Evolutionary conservation across 73 alveolate genomes (phyloP), one percentile per base, ranked within the genome.

Genomic region (Symbiodinium natans): DNA sequence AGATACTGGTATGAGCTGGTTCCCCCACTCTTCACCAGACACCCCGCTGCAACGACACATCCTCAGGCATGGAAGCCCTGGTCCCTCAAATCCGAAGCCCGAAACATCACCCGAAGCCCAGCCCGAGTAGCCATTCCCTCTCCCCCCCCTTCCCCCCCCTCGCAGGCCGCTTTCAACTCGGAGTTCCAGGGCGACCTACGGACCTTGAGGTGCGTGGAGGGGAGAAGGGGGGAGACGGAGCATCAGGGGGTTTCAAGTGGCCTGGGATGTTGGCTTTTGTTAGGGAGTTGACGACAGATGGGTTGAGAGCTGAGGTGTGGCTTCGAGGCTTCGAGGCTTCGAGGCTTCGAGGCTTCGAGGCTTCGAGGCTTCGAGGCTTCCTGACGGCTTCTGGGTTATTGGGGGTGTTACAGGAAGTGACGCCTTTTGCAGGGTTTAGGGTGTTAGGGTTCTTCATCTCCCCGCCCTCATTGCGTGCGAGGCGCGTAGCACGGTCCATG

Each of bases 101-200:
- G 27, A 10, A 10, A 52, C 10, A 52, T 13, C 10, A 52, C 10
- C 27, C 71, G 71, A 13, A 13, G 71, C 71, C 71, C 71, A 52
- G 71, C 71, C 27, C 27, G 27, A 13, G 71, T 10, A 52, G 71
- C 10, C 19, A 19, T 19, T 10, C 27, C 27, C 27, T 13, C 29
- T 36, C 7, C 7, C 31, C 36, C 1, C 27, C 42, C 23, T 42
- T 7, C 23, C 7, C 10, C 19, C n/a, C 31, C 93, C 85, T 1
- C 94, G 94, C 94, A 87, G 94, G 94, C 94, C 10, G 40, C 94
- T 4, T 87, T 87, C 84, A 87, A 87, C 94, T 75, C 94, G 7
- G 94, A 87, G 84, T 77, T 48, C 94, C 94, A 87, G 71, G 42
- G 85, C 94, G 68, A 87, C 42, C 85, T 87, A 34, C 54, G 63